Evolutionary conservation across 371 early-diverging fungal species (phyloP).

Genomic region (Mortierella sp.): DNA sequence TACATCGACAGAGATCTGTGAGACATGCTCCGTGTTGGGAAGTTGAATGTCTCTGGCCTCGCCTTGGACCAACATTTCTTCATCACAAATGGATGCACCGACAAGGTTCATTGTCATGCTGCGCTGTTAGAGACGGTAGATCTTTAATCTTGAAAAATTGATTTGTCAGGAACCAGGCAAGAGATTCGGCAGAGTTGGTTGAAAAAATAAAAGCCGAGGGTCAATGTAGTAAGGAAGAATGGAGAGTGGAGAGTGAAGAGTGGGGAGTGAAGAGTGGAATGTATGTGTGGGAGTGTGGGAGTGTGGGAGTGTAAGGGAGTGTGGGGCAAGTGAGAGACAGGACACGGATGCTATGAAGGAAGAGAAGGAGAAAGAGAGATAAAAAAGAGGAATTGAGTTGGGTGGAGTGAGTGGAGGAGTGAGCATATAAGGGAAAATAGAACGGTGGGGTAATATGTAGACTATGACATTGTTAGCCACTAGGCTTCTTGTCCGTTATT

Average conservation of each 20-base stretch:
- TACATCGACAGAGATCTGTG: constrained; percentile 95
- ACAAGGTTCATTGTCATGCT: constrained; percentile 70
- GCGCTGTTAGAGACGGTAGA: constrained; percentile 11
- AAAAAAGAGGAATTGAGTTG: background rate
- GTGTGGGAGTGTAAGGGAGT: too few relatives aligned
- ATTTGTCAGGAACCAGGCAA: background rate
- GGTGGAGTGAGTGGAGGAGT: background rate
- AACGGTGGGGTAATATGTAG: too few relatives aligned
- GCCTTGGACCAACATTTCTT: constrained; percentile 58
- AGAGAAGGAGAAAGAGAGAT: background rate
- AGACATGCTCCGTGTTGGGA: constrained; percentile 86
- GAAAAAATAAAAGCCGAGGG: constrained; percentile 29
- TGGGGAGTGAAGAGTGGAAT: too few relatives aligned
- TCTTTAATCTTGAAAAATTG: background rate
- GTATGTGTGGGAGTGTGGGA: too few relatives aligned
- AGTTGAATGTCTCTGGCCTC: constrained; percentile 86
- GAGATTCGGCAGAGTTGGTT: background rate
- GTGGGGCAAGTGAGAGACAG: too few relatives aligned
- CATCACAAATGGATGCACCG: constrained; percentile 79
- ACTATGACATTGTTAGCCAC: too few relatives aligned
- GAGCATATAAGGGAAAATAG: background rate
- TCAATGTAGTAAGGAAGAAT: background rate
- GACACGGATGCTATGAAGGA: background rate
- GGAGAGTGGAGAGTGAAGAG: too few relatives aligned
- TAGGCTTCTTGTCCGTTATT: too few relatives aligned